Conservation (phyloP, 2,329 filamentous ascomycete genomes). For the Fusarium brachygibbosum region DNA sequence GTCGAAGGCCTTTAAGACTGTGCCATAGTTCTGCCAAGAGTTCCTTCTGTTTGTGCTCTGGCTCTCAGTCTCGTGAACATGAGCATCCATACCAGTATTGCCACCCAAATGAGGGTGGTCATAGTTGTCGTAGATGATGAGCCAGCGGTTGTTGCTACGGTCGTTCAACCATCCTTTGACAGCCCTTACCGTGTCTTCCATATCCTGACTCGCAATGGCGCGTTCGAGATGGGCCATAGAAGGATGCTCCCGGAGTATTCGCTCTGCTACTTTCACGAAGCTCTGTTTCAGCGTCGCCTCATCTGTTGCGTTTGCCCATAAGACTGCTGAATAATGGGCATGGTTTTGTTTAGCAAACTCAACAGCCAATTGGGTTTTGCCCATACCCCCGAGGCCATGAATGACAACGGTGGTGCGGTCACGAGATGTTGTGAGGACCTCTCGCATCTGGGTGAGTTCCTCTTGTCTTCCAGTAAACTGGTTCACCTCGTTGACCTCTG, state of each 20-base stretch:
- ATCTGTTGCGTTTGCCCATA: neutral
- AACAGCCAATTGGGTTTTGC: neutral
- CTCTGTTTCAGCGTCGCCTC: neutral
- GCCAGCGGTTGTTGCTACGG: neutral
- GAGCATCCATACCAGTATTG: too few species aligned
- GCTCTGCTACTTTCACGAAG: neutral
- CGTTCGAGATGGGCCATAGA: neutral
- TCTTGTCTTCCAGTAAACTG: neutral
- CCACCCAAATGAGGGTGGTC: neutral
- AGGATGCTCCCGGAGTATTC: neutral
- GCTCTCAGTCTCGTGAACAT: too few species aligned
- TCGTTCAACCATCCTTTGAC: neutral
- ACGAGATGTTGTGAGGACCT: neutral
- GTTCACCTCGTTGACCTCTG: neutral
- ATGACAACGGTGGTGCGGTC: neutral
- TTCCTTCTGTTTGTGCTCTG: neutral
- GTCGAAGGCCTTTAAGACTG: neutral
- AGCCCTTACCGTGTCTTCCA: neutral
- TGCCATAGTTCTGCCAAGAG: neutral
- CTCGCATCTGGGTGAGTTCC: neutral
- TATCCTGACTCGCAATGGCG: neutral
- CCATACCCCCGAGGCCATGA: neutral
- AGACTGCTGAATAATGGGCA: neutral
- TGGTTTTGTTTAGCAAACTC: neutral
- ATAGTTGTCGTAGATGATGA: slow-evolving; percentile 4